Evolutionary conservation across 2,329 filamentous ascomycete species (phyloP).

Genomic region (Peltaster fructicola): DNA sequence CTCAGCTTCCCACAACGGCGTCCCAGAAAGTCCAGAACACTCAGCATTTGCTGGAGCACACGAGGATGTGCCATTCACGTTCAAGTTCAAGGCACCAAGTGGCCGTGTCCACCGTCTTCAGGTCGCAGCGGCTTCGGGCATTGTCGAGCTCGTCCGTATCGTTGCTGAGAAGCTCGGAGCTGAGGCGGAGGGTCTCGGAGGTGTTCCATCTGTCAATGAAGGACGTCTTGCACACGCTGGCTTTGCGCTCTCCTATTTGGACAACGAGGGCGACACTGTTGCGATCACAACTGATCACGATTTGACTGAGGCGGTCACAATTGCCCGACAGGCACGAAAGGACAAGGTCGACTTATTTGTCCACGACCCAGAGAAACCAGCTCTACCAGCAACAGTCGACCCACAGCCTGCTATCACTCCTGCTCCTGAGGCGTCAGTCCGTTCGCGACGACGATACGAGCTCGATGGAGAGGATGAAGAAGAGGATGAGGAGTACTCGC

Average conservation of each 20-base stretch:
- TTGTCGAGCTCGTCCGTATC: conserved; percentile 57
- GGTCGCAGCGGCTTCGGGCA: conserved; percentile 60
- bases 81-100: conserved; percentile 97
- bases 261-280: conserved; percentile 91
- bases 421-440: conserved; percentile 30
- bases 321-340: conserved; percentile 57
- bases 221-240: conserved; percentile 60
- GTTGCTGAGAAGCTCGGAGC: conserved; percentile 71
- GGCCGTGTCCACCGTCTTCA: conserved; percentile 88
- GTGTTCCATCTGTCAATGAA: conserved; percentile 58
- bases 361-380: conserved; percentile 81
- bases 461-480: conserved; percentile 35
- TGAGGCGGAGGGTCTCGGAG: conserved; percentile 72
- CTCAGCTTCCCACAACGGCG: conserved; percentile 81
- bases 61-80: conserved; percentile 69
- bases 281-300: conserved; percentile 95
- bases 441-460: conserved; percentile 33
- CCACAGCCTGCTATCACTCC: conserved; percentile 39
- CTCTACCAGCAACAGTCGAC: conserved; percentile 46
- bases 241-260: conserved; percentile 86
- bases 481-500: conserved; percentile 23
- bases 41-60: conserved; percentile 43
- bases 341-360: conserved; percentile 98
- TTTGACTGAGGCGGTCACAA: conserved; percentile 69
- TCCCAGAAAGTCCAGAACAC: conserved; percentile 51